Percentiles rank a stretch among this genome's conserved stretches.
Conservation (phyloP, 345 rosid species). For the Ceriops decandra region DNA sequence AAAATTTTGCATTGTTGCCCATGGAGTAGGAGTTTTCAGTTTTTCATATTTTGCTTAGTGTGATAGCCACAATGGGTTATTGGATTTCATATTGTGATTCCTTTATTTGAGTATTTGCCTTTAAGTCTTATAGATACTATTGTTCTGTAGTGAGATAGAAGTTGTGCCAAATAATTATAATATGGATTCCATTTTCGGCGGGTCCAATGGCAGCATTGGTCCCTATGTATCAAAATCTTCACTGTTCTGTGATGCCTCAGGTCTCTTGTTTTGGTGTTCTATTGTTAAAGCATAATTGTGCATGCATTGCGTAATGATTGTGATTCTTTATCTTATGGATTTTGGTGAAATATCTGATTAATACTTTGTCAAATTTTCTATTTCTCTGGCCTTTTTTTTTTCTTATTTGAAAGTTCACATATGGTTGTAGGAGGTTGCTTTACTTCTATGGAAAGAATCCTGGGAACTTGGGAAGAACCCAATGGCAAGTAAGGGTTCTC, state of each 20-base stretch:
- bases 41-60: conserved; percentile 3
- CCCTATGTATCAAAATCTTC: background rate
- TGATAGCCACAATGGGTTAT: background rate
- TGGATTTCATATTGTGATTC: background rate
- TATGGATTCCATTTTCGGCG: background rate
- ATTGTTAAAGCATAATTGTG: background rate
- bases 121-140: background rate
- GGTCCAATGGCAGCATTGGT: background rate
- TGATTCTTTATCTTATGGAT: background rate
- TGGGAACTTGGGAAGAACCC: conserved; percentile 91
- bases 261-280: background rate
- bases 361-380: background rate
- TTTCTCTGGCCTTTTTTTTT: conserved; percentile 3
- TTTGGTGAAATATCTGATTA: background rate
- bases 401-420: conserved; percentile 1
- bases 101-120: background rate
- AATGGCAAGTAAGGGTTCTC: conserved; percentile 96
- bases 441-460: conserved; percentile 93
- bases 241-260: background rate
- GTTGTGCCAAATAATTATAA: background rate
- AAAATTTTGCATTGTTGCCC: conserved; percentile 3
- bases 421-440: conserved; percentile 73
- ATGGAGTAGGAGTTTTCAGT: background rate
- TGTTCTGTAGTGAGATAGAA: background rate
- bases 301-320: background rate